These are phyloP conservation scores for Neonectria punicea DNA, from an alignment of 2,329 filamentous ascomycete genomes.

Conservation along the genomic window DNA sequence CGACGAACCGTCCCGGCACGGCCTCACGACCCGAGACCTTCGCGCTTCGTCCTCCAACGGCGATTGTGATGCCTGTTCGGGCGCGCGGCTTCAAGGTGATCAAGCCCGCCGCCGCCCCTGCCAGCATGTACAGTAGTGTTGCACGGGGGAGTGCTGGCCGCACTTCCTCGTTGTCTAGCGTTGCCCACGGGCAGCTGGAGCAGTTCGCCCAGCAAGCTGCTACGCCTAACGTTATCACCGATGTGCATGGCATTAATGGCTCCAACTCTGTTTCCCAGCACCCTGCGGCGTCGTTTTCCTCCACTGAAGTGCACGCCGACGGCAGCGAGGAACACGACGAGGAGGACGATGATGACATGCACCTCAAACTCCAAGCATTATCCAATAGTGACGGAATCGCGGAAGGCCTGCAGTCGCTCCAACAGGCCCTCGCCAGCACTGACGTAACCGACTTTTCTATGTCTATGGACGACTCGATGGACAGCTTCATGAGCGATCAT, in stretches of 20 bases:
- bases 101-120: conserved; percentile 48
- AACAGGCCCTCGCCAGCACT: neutral
- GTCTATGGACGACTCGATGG: neutral
- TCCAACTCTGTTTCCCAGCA: neutral
- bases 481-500: neutral
- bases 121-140: neutral
- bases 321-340: neutral
- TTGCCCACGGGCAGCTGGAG: conserved; percentile 48
- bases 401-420: neutral
- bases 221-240: neutral
- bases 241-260: neutral
- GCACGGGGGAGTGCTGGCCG: conserved; percentile 7
- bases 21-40: neutral
- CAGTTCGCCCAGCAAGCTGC: conserved; percentile 31
- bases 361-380: conserved; percentile 1
- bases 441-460: neutral
- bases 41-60: neutral
- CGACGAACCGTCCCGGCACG: neutral
- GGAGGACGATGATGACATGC: conserved; percentile 4
- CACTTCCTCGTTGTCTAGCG: conserved; percentile 32
- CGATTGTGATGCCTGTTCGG: conserved; percentile 43
- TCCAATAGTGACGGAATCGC: conserved; percentile 4
- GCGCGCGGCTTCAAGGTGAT: conserved; percentile 57
- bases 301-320: neutral
- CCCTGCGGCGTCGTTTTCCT: neutral